Evolutionary conservation across 345 rosid genomes (phyloP).

Genomic region (Microcos paniculata): DNA sequence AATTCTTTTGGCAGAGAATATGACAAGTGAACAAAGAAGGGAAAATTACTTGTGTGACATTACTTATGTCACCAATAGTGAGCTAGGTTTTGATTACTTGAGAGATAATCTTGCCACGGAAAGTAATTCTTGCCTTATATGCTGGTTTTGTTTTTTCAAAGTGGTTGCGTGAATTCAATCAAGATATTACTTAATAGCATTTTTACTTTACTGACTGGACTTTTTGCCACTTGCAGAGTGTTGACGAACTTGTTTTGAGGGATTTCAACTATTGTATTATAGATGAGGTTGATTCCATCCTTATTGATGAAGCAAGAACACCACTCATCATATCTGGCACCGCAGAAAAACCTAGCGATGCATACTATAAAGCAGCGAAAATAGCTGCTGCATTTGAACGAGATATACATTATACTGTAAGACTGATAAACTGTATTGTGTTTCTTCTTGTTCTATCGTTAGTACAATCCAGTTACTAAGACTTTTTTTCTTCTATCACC

Average conservation of each 20-base stretch:
- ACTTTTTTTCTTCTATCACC: background rate
- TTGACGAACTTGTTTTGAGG: constrained; percentile 94
- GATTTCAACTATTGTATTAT: constrained; percentile 86
- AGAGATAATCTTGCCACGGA: constrained; percentile 99
- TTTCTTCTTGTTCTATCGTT: background rate
- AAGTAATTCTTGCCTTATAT: constrained; percentile 72
- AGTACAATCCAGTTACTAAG: background rate
- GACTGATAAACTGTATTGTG: constrained; percentile 15
- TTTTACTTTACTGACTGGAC: constrained; percentile 26
- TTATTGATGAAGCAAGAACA: constrained; percentile 98
- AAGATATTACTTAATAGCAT: constrained; percentile 6
- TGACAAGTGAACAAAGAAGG: constrained; percentile 91
- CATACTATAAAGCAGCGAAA: constrained; percentile 90
- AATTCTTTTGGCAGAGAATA: constrained; percentile 68
- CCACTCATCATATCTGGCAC: constrained; percentile 94
- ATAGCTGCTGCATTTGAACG: constrained; percentile 83
- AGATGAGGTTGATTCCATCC: constrained; percentile 98
- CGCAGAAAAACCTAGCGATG: constrained; percentile 97
- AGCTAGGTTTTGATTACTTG: constrained; percentile 92
- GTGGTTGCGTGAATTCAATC: constrained; percentile 2
- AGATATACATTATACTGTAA: constrained; percentile 93
- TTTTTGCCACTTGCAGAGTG: constrained; percentile 55
- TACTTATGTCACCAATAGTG: constrained; percentile 93
- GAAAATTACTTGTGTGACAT: constrained; percentile 91
- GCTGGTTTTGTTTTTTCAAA: constrained; percentile 14